A percentile compares a stretch with the other conserved stretches of the same genome.
Conservation (phyloP, 1,139 yeast genomes). For the Zygosaccharomyces sapae region DNA sequence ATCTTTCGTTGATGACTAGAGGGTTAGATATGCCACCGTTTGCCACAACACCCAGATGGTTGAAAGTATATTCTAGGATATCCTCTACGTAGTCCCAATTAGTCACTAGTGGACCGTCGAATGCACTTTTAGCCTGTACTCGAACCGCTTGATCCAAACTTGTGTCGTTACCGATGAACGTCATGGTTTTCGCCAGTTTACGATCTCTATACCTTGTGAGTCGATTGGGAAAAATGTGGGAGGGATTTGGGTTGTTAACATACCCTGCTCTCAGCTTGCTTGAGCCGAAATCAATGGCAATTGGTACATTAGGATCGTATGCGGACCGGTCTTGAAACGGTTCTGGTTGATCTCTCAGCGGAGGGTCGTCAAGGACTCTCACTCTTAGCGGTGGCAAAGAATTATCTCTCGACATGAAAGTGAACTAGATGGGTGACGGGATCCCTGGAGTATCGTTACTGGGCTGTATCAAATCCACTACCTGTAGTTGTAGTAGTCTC, state of each 20-base stretch:
- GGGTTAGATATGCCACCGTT: conserved; percentile 61
- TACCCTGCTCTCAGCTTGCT: conserved; percentile 69
- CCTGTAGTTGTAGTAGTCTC: background rate
- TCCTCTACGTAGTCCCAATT: conserved; percentile 91
- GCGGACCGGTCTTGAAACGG: conserved; percentile 44
- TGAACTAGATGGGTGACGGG: background rate
- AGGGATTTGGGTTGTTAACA: conserved; percentile 50
- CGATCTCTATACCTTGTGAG: conserved; percentile 78
- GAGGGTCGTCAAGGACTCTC: conserved; percentile 48
- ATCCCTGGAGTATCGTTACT: background rate
- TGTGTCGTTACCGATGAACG: conserved; percentile 81
- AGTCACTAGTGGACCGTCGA: conserved; percentile 78
- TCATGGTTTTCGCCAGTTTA: conserved; percentile 56
- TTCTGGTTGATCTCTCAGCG: conserved; percentile 43
- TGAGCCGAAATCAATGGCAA: conserved; percentile 80
- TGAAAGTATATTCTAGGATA: conserved; percentile 77
- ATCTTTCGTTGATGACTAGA: conserved; percentile 71
- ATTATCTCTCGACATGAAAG: conserved; percentile 28
- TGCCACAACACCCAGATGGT: conserved; percentile 67
- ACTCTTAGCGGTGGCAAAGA: conserved; percentile 48
- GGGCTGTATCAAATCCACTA: background rate
- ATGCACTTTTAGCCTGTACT: conserved; percentile 71
- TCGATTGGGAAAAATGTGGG: conserved; percentile 63
- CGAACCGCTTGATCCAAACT: conserved; percentile 65
- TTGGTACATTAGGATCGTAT: conserved; percentile 59